Base-by-base conservation (phyloP, 2,329 filamentous ascomycete genomes). In the Calonectria pteridis region DNA sequence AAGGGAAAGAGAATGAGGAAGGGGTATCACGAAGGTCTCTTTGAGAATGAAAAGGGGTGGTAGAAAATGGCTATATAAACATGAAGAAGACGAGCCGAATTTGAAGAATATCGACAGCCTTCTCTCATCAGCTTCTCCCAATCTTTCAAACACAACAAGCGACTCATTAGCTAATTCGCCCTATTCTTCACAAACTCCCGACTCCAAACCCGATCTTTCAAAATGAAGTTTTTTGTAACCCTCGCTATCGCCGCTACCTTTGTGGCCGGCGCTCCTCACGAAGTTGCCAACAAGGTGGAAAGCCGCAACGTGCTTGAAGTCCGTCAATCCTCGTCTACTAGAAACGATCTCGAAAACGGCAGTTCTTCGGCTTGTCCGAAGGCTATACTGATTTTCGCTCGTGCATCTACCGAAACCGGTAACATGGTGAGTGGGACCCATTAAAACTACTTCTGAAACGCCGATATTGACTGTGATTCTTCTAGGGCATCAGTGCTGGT, bases 361-460 rank as follows among this genome's bases (percentile, higher is more conserved):
- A 79, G 72, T 67, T 75, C 76, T 20, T 76, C 77, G 51, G 77
- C 77, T 49, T 86, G 85, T 75, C 84, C 84, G 4, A 75, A 71
- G 6, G 82, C 81, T 64, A 85, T 86, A 75, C 82, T 85, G 76
- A 82, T 86, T 78, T 86, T 78, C 70, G 85, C 85, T 51, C 83
- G 85, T 20, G 85, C 80, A 58, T 84, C 85, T 9, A 83, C 81
- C 14, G 85, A 86, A 75, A 7, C 72, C 3, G 85, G 85, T 29
- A 86, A 86, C 77, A 81, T 86, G 80, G 85, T 84, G 76, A 73
- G 69, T 74, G 3, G 14, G 35, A 11, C 29, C 14, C 13, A 16
- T n/a, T 3, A 16, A 29, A 40, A 23, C 23, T 29, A n/a, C n/a
- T 4, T 29, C 13, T 33, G 7, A 58, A 35, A 20, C 13, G 2